Evolutionary conservation across 352 stramenopile species (phyloP), one percentile per base, ranked within the genome.

Genomic region (Globisporangium carolinianum): DNA sequence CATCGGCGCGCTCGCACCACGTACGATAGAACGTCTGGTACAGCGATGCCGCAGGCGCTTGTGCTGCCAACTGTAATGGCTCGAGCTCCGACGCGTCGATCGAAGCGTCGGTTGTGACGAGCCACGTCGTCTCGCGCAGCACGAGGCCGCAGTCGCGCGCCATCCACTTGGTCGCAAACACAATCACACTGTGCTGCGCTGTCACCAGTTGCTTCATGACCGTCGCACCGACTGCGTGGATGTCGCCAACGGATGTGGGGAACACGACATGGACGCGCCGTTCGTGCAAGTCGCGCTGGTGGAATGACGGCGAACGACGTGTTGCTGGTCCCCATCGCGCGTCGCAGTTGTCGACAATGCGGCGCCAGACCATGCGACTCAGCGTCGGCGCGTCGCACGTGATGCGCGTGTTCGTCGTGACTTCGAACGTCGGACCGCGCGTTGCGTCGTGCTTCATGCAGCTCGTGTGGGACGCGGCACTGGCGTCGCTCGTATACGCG

Each of bases 1-100:
- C 5, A 36, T 54, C 50, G 15, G 14, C 14, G 35, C 3, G 50
- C 50, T 54, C 50, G 35, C 35, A 15, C 6, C n/a, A 10, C 3
- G 45, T 6, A n/a, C 50, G 50, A n/a, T 46, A 54, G 35, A 54
- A 24, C 53, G 53, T 51, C 42, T 58, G 53, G 41, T 51, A 51
- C 11, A 50, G 14, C n/a, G 53, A 38, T 24, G 24, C 2, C 6
- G 43, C 17, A 4, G 1, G 14, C 14, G 53, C 43, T n/a, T 15
- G 17, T 37, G 41, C 38, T 35, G 38, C 37, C 24, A 24, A 24
- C 24, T 24, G 39, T 45, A 24, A 12, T 45, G 18, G 2, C 24
- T 24, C 24, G 24, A 36, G 50, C 36, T 35, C 36, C 1, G 36
- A 36, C 10, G 6, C 10, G 18, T 52, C 5, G 10, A n/a, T n/a